phyloP scores from a whole-genome alignment of 2,329 filamentous ascomycete genomes.

The Berkeleyomyces rouxiae region DNA sequence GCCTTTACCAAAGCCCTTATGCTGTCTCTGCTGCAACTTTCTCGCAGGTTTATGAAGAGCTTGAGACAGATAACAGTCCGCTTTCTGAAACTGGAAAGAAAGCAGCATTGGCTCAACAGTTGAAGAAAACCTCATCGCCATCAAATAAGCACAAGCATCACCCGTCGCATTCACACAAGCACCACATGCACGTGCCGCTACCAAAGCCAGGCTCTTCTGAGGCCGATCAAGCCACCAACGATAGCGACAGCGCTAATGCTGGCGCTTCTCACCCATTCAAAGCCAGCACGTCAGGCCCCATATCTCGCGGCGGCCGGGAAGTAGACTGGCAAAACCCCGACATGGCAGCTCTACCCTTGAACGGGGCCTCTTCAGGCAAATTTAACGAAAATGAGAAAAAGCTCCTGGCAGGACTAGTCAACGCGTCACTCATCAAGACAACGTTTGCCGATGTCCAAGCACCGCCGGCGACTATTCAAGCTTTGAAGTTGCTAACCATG shows the following conservation, averaged over 20 bases:
- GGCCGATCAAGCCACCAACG: not conserved
- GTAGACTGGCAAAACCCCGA: not conserved
- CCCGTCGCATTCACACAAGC: not conserved
- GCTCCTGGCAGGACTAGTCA: slow-evolving; percentile 64
- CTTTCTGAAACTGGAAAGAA: slow-evolving; percentile 12
- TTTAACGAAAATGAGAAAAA: slow-evolving; percentile 68
- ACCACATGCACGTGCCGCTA: slow-evolving; percentile 7
- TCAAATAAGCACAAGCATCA: not conserved
- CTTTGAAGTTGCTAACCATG: slow-evolving; percentile 75
- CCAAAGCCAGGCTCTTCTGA: not conserved
- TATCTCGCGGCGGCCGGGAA: slow-evolving; percentile 9
- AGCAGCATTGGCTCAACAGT: not conserved
- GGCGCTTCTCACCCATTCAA: not conserved
- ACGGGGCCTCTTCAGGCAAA: not conserved
- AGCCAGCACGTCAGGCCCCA: not conserved
- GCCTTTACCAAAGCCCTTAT: slow-evolving; percentile 8
- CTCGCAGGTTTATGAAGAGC: slow-evolving; percentile 2
- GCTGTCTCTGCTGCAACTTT: slow-evolving; percentile 4
- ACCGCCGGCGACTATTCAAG: slow-evolving; percentile 64
- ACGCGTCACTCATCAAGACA: slow-evolving; percentile 65
- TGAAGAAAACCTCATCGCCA: not conserved
- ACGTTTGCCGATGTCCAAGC: slow-evolving; percentile 81
- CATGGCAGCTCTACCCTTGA: slow-evolving; percentile 19
- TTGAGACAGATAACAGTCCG: slow-evolving; percentile 1
- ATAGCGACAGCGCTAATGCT: not conserved